Evolutionary conservation across 345 rosid species (phyloP), one percentile per base, ranked within the genome.

Genomic region (Erysimum cheiranthoides): DNA sequence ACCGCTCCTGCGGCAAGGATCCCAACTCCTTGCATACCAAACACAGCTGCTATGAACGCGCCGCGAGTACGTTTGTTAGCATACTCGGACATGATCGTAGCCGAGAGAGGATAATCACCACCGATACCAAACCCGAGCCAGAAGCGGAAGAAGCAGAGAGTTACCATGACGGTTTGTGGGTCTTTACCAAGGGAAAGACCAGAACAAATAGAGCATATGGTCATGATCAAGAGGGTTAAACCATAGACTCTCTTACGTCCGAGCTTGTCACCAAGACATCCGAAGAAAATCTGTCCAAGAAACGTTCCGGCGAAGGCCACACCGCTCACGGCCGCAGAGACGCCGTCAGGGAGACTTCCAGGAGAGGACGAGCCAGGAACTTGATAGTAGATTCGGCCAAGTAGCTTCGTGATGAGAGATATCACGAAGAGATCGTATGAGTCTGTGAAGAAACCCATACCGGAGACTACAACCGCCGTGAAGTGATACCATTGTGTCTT

Each of bases 81-180:
- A 21, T 90, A 88, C 68, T 87, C 96, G 1, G 93, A 88, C 96
- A 90, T 88, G 74, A 88, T 90, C 7, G 96, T 86, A 13, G 93
- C 93, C 2, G 96, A 90, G 38, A 90, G 85, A 10, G 96, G 93
- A 70, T 88, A 88, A 71, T 90, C 91, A 12, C 96, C 91, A 3
- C 96, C 96, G 13, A 88, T 88, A 21, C 96, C 96, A 14, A 88
- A 88, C 25, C 96, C 96, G 6, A 90, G 89, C 96, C 96, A 90
- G 79, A 90, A 88, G n/a, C 93, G 83, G 66, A 86, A 90, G 82
- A 90, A 90, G 65, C 93, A 86, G 16, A 90, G 90, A 5, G 92
- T 85, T 5, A 89, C 32, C 59, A 88, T 80, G 28, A 87, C 90
- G n/a, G 76, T 18, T 53, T 81, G 79, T 1, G 89, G 65, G n/a